phyloP scores from a whole-genome alignment of 306 rosid species.

The Bauhinia variegata region DNA sequence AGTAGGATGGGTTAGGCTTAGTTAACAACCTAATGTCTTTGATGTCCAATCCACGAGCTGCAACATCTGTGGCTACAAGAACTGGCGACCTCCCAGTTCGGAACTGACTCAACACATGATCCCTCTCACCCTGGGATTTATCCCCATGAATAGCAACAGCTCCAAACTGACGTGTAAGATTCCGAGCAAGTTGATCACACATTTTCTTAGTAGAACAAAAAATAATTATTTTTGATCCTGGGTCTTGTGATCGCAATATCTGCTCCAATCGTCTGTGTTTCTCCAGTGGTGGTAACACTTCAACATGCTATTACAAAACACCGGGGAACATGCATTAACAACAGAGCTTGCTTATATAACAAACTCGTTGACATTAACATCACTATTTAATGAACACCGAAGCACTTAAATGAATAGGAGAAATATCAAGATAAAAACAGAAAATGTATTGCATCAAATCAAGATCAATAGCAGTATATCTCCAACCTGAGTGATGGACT shows the following conservation, averaged over 20 bases:
- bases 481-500: constrained; percentile 90
- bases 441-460: constrained; percentile 7
- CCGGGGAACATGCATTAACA: constrained; percentile 17
- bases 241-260: constrained; percentile 89
- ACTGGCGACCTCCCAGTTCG: constrained; percentile 87
- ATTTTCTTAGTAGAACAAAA: constrained; percentile 98
- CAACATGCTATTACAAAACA: constrained; percentile 68
- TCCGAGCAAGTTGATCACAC: constrained; percentile 98
- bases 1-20: background rate
- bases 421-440: background rate
- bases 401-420: background rate
- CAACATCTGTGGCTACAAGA: constrained; percentile 99
- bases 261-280: constrained; percentile 84
- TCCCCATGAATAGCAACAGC: constrained; percentile 99
- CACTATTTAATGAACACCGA: constrained; percentile 6
- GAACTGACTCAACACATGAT: constrained; percentile 82
- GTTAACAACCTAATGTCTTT: constrained; percentile 87
- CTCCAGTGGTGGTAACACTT: constrained; percentile 70
- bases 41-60: constrained; percentile 93
- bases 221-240: constrained; percentile 87
- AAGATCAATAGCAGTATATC: constrained; percentile 18
- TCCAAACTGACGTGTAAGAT: constrained; percentile 90
- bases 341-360: background rate
- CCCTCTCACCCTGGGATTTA: constrained; percentile 97
- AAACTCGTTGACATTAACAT: background rate